Evolutionary conservation across 2,329 filamentous ascomycete genomes (phyloP).

Genomic region (Fusarium verticillioides): DNA sequence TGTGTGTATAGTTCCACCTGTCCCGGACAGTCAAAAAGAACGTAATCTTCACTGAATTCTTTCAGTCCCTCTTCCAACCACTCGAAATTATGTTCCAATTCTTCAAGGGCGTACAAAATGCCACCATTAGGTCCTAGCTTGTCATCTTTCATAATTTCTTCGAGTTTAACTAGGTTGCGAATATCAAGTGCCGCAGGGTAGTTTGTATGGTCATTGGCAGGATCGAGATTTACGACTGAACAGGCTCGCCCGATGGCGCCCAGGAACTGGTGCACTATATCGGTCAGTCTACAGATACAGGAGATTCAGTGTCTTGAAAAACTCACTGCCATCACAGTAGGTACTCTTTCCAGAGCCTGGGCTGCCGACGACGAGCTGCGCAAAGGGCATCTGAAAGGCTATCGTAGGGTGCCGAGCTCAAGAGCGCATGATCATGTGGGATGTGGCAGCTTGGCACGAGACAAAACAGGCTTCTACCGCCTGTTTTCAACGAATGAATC

Average conservation of each 20-base stretch:
- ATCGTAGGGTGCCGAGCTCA: slow-evolving; percentile 32
- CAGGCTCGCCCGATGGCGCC: slow-evolving; percentile 94
- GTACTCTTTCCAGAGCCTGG: slow-evolving; percentile 97
- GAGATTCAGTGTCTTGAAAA: neutral
- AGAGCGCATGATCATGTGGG: slow-evolving; percentile 39
- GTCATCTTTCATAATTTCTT: slow-evolving; percentile 95
- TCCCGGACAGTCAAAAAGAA: slow-evolving; percentile 95
- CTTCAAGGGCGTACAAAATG: slow-evolving; percentile 92
- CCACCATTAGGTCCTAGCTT: slow-evolving; percentile 92
- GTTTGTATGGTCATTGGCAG: slow-evolving; percentile 91
- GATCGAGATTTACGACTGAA: slow-evolving; percentile 95
- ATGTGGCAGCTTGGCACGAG: neutral
- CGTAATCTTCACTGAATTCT: slow-evolving; percentile 86
- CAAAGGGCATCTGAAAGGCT: slow-evolving; percentile 65
- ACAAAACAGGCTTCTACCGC: slow-evolving; percentile 20
- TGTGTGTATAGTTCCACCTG: slow-evolving; percentile 98
- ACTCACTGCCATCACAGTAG: slow-evolving; percentile 91
- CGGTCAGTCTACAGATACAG: neutral
- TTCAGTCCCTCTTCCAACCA: slow-evolving; percentile 88
- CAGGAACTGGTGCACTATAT: slow-evolving; percentile 92
- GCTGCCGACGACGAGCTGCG: slow-evolving; percentile 89
- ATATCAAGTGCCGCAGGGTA: slow-evolving; percentile 94
- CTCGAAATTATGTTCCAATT: slow-evolving; percentile 92
- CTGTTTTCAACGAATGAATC: neutral
- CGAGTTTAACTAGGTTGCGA: slow-evolving; percentile 85